Conservation (phyloP, 2,329 filamentous ascomycete species). For the Verticillium nonalfalfae region DNA sequence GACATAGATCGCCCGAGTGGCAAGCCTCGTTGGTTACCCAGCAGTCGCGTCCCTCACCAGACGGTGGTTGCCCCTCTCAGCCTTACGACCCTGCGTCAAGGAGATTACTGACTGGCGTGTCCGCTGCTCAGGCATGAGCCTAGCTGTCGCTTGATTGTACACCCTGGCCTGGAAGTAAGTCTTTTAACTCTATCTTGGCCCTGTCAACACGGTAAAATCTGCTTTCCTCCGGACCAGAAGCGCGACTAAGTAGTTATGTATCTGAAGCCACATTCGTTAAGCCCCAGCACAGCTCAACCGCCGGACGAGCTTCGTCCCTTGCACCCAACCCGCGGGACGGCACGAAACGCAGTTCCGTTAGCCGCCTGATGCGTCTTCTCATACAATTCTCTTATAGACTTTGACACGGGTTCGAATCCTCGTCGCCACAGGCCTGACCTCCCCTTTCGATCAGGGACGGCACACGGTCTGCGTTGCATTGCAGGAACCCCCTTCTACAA, state of each 20-base stretch:
- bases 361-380: neutral
- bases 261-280: no score
- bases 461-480: neutral
- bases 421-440: neutral
- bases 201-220: neutral
- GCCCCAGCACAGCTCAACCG: neutral
- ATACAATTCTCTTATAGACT: neutral
- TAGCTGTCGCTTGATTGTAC: neutral
- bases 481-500: neutral
- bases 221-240: neutral
- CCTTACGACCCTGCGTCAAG: neutral
- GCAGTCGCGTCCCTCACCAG: neutral
- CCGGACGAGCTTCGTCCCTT: neutral
- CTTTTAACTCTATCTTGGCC: neutral
- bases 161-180: neutral
- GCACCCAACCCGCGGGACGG: neutral
- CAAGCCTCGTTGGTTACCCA: neutral
- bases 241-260: no score
- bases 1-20: neutral
- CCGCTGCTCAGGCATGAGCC: neutral
- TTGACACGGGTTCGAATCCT: neutral
- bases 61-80: neutral
- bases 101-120: neutral
- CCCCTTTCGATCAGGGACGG: neutral
- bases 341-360: neutral